phyloP scores from a whole-genome alignment of 805 yeast genomes.

The Saccharomycopsis sp. region DNA sequence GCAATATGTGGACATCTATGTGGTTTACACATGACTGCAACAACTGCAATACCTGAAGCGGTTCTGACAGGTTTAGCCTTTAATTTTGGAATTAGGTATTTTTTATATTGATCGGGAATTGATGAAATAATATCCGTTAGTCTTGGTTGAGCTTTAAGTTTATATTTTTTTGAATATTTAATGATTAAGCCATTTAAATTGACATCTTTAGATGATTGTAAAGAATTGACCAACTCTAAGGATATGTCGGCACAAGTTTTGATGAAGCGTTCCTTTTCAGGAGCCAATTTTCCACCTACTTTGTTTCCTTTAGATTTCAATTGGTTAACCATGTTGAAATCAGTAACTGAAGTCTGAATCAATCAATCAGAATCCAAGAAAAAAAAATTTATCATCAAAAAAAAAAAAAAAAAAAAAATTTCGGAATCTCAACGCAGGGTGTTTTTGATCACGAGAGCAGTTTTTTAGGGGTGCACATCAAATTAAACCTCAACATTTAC shows the following conservation, averaged over 20 bases:
- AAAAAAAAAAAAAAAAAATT: too few species aligned
- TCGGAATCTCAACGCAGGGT: too few species aligned
- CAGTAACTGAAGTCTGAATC: too few species aligned
- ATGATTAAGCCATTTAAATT: slow-evolving; percentile 86
- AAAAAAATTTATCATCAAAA: too few species aligned
- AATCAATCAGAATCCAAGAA: too few species aligned
- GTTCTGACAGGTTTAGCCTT: slow-evolving; percentile 99
- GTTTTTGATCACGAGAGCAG: too few species aligned
- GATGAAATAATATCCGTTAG: slow-evolving; percentile 90
- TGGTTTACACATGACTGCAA: slow-evolving; percentile 98
- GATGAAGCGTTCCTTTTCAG: slow-evolving; percentile 87
- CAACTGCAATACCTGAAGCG: slow-evolving; percentile 97
- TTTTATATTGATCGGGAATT: slow-evolving; percentile 92
- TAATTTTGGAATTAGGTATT: slow-evolving; percentile 80
- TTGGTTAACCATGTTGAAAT: background rate
- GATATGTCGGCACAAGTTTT: slow-evolving; percentile 92
- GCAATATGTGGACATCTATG: slow-evolving; percentile 99
- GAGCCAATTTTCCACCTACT: slow-evolving; percentile 43
- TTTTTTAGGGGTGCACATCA: too few species aligned
- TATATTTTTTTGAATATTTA: slow-evolving; percentile 79
- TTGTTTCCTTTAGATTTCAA: background rate
- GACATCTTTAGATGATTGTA: slow-evolving; percentile 65
- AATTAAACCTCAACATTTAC: too few species aligned
- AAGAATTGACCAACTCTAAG: slow-evolving; percentile 68
- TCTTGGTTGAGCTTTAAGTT: slow-evolving; percentile 85